Percentiles rank a stretch among this genome's conserved stretches.
Evolutionary conservation across 2,329 filamentous ascomycete species (phyloP).

Genomic region (Hypoxylon sp.): DNA sequence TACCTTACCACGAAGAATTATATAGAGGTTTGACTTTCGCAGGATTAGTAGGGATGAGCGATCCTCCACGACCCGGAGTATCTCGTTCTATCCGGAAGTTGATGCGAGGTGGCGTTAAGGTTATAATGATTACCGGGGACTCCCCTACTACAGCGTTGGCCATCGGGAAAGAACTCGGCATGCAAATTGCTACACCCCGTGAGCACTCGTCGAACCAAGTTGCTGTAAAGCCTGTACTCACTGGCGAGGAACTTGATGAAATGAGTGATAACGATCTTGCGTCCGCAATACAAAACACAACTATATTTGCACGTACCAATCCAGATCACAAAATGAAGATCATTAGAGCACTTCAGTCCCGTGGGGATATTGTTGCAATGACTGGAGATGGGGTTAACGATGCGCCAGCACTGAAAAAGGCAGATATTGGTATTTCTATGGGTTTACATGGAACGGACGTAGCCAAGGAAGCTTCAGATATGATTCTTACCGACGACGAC

Average conservation of each 20-base stretch:
- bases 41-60: conserved; percentile 96
- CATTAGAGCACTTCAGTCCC: conserved; percentile 88
- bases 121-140: conserved; percentile 99
- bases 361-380: conserved; percentile 98
- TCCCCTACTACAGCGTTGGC: conserved; percentile 94
- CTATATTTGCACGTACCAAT: conserved; percentile 95
- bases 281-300: conserved; percentile 87
- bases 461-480: conserved; percentile 94
- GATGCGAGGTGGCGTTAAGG: conserved; percentile 94
- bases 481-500: conserved; percentile 92
- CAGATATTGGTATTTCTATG: conserved; percentile 98
- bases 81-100: conserved; percentile 89
- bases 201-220: conserved; percentile 69
- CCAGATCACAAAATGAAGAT: conserved; percentile 99
- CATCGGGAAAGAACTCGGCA: conserved; percentile 95
- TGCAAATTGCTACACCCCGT: conserved; percentile 77
- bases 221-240: conserved; percentile 79
- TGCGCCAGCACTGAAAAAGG: conserved; percentile 94
- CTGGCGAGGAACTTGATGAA: conserved; percentile 91
- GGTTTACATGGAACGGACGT: conserved; percentile 95
- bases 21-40: conserved; percentile 91
- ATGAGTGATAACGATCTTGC: conserved; percentile 91
- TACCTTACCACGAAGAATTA: conserved; percentile 74
- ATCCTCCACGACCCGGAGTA: conserved; percentile 92
- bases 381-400: conserved; percentile 99